Percentiles rank a stretch among this genome's conserved stretches.
These are phyloP conservation scores for Solanum neorickii DNA, from an alignment of 257 asterid genomes.

Conservation along the genomic window DNA sequence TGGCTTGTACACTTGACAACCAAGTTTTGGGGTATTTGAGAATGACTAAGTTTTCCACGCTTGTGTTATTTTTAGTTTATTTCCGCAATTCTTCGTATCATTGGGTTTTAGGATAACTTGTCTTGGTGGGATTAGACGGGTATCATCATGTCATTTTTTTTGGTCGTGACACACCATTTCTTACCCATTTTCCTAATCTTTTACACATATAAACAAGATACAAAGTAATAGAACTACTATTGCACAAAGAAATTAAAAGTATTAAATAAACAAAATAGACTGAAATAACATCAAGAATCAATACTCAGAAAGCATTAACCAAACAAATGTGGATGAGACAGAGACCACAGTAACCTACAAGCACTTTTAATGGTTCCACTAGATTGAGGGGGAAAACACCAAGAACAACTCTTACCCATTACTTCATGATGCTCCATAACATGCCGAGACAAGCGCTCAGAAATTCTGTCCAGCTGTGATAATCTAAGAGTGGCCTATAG, in stretches of 20 bases:
- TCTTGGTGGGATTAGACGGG: neutral
- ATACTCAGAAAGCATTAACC: neutral
- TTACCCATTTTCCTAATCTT: neutral
- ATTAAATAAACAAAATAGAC: neutral
- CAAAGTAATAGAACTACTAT: neutral
- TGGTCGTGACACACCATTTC: neutral
- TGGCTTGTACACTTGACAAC: neutral
- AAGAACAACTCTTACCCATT: conserved; percentile 68
- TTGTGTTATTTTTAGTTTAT: no score
- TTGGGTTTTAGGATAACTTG: neutral
- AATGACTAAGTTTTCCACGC: neutral
- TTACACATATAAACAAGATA: neutral
- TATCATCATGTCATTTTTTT: neutral
- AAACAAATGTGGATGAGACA: neutral
- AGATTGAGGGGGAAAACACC: neutral
- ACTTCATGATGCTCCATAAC: conserved; percentile 98
- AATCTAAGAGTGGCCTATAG: conserved; percentile 83
- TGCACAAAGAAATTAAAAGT: neutral
- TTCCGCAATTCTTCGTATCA: neutral
- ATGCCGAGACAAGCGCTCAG: conserved; percentile 86
- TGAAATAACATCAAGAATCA: neutral
- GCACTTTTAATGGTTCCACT: neutral
- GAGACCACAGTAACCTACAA: neutral
- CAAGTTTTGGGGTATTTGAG: neutral
- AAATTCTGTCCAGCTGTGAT: conserved; percentile 77